Conservation (phyloP, 2,329 filamentous ascomycete species). For the Fusarium denticulatum region DNA sequence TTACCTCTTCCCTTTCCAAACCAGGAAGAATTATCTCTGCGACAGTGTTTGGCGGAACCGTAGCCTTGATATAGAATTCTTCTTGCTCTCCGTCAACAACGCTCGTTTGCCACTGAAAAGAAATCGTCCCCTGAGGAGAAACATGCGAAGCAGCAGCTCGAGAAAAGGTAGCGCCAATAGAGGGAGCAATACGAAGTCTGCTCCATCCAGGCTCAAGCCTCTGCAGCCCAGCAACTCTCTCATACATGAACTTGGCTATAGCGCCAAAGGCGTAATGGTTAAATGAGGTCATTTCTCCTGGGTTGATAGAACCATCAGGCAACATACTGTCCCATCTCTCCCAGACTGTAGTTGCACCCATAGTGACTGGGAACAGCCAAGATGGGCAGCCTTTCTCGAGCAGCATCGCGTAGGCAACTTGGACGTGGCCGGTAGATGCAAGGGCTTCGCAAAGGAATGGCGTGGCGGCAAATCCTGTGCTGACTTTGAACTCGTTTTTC, state of each 20-base stretch:
- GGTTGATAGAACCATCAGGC: constrained; percentile 55
- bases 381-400: constrained; percentile 54
- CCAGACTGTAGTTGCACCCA: constrained; percentile 60
- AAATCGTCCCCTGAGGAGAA: constrained; percentile 7
- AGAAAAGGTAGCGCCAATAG: constrained; percentile 1
- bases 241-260: constrained; percentile 47
- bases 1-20: background rate
- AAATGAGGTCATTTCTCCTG: constrained; percentile 59
- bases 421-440: background rate
- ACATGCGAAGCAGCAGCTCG: constrained; percentile 7
- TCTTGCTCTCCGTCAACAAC: background rate
- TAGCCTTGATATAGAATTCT: background rate
- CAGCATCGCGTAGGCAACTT: constrained; percentile 50
- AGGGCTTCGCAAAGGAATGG: background rate
- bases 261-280: constrained; percentile 61
- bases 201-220: constrained; percentile 33
- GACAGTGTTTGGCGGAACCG: background rate
- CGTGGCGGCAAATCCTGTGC: constrained; percentile 49
- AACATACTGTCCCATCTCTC: constrained; percentile 61
- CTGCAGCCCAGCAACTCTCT: constrained; percentile 29
- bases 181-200: background rate
- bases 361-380: constrained; percentile 59
- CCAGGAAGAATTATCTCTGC: background rate
- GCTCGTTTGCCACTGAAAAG: background rate
- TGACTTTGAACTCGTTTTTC: constrained; percentile 22